Conservation (phyloP, 768 basidiomycete genomes). For the Thelephora aurantiotincta region DNA sequence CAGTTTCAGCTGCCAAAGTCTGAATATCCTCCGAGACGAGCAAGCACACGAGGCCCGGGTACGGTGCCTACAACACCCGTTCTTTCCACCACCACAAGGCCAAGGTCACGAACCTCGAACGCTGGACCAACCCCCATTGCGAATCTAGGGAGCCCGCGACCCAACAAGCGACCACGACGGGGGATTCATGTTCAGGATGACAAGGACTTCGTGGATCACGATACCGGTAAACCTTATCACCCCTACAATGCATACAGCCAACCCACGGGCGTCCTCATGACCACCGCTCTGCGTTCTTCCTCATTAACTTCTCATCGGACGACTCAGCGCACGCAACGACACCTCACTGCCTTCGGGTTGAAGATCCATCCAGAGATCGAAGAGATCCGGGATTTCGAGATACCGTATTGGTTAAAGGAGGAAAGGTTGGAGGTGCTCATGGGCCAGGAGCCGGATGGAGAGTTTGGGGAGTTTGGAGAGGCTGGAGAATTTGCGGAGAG, state of each 20-base stretch:
- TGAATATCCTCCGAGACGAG: too few relatives aligned
- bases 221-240: slow-evolving; percentile 2
- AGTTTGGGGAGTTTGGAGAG: neutral
- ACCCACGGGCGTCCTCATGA: slow-evolving; percentile 24
- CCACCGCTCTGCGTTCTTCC: slow-evolving; percentile 35
- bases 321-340: slow-evolving; percentile 25
- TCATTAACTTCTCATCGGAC: slow-evolving; percentile 29
- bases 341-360: slow-evolving; percentile 44
- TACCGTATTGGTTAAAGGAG: slow-evolving; percentile 36
- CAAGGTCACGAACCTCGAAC: too few relatives aligned
- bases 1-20: too few relatives aligned
- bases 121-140: too few relatives aligned
- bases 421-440: slow-evolving; percentile 1
- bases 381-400: slow-evolving; percentile 36
- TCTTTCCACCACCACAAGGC: too few relatives aligned
- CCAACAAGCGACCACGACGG: too few relatives aligned
- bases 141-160: too few relatives aligned
- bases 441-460: neutral
- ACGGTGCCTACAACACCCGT: too few relatives aligned
- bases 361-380: slow-evolving; percentile 36
- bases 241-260: neutral
- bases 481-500: neutral
- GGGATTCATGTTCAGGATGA: neutral
- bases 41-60: too few relatives aligned
- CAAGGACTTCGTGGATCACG: too few relatives aligned